phyloP scores from a whole-genome alignment of 2,329 filamentous ascomycete species.

The Exophiala sp. region DNA sequence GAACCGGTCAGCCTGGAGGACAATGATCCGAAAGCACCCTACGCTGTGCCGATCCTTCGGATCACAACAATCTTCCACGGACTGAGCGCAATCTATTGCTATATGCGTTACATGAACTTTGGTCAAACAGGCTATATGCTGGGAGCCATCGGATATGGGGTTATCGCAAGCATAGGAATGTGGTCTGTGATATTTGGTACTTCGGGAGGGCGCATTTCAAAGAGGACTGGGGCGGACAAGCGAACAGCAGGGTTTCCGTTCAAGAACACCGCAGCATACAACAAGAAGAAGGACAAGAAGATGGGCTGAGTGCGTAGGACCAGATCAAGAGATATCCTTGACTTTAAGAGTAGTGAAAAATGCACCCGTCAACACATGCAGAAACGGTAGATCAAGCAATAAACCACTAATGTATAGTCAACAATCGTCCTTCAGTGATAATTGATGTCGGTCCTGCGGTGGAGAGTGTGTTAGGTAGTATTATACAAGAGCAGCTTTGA shows the following conservation, averaged over 20 bases:
- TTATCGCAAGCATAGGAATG: constrained; percentile 56
- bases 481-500: too few species aligned
- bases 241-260: constrained; percentile 62
- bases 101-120: constrained; percentile 55
- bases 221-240: constrained; percentile 62
- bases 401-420: too few species aligned
- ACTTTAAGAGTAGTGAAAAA: too few species aligned
- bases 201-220: constrained; percentile 52
- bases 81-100: constrained; percentile 59
- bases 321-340: too few species aligned
- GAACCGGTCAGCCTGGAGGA: constrained; percentile 41
- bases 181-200: constrained; percentile 60
- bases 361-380: too few species aligned
- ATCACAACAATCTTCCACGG: constrained; percentile 63
- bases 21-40: constrained; percentile 50
- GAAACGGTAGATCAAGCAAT: too few species aligned
- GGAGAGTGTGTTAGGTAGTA: too few species aligned
- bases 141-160: constrained; percentile 52
- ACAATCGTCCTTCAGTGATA: too few species aligned
- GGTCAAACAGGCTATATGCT: constrained; percentile 55
- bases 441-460: too few species aligned
- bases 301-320: constrained; percentile 23
- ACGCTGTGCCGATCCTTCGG: constrained; percentile 60
- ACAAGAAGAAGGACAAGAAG: constrained; percentile 44
- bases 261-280: constrained; percentile 52